Base-by-base conservation (phyloP, 2,329 filamentous ascomycete genomes). In the Claviceps pusilla region DNA sequence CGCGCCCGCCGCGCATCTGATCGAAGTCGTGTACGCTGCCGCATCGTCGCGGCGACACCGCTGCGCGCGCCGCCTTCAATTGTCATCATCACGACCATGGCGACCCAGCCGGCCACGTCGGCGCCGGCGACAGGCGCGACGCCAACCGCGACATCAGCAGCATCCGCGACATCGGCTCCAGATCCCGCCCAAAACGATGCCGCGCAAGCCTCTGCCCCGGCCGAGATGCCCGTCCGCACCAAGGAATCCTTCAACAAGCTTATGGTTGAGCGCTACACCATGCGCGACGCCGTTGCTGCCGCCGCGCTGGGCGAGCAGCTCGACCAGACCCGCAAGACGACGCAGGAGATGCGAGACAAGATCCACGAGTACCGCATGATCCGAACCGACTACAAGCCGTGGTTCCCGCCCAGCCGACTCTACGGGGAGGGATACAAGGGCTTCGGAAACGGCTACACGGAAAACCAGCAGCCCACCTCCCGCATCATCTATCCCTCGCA, bases 381-480 rank as follows among this genome's bases (percentile, higher is more conserved):
- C 48, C 73, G 77, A 57, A 72, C 68, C 58, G 74, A 79, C 9
- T 79, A 76, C 62, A 75, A 78, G 56, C 70, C 69, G 49, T 78
- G 70, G 65, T 83, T 80, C 55, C 75, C 78, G 3, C 73, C 79
- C 1, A 74, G 71, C 60, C 76, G 72, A 60, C 74, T 82, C 57
- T 89, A 75, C 71, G 86, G 76, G 69, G 80, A 76, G 61, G 93
- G 93, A 54, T 98, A 95, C 67, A 83, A 80, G 65, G 91, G 90
- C 48, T 95, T 86, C 65, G 91, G 87, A 59, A 97, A 97, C 72
- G 85, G 86, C 57, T 76, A 82, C 62, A 96, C 91, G 35, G 89
- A 90, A 63, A 74, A 75, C 57, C 76, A 83, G 55, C 77, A 77
- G 49, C 83, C 80, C 12, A 42, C 54, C 51, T 77, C 84, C 48